Evolutionary conservation across 257 asterid species (phyloP).

Genomic region (Solanum piurae): DNA sequence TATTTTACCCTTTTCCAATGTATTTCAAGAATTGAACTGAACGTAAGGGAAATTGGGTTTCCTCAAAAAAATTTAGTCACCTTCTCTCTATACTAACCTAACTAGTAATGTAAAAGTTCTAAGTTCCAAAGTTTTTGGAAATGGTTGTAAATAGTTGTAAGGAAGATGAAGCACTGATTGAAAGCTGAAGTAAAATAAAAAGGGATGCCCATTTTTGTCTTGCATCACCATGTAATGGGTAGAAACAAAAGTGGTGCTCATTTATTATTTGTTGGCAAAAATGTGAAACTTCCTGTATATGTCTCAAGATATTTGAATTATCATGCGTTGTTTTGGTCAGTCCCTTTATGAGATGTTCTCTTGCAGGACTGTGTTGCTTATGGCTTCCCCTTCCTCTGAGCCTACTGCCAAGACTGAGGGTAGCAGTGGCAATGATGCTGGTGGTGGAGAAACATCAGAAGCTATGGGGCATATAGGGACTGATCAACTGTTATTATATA

Average conservation of each 20-base stretch:
- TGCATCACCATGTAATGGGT: neutral
- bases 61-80: neutral
- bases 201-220: neutral
- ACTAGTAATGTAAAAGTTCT: neutral
- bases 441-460: constrained; percentile 56
- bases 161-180: neutral
- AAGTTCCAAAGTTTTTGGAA: neutral
- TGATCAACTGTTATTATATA: constrained; percentile 55
- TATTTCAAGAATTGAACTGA: neutral
- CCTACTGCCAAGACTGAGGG: constrained; percentile 50
- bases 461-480: constrained; percentile 17
- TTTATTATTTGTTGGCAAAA: neutral
- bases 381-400: constrained; percentile 71
- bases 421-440: constrained; percentile 18
- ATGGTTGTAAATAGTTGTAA: neutral
- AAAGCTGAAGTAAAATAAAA: neutral
- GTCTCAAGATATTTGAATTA: neutral
- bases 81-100: neutral
- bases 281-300: neutral
- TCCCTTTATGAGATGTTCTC: neutral
- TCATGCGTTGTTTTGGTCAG: neutral
- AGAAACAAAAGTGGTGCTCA: neutral
- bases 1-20: neutral
- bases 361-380: constrained; percentile 8
- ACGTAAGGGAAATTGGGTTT: neutral